phyloP scores from a whole-genome alignment of 805 yeast genomes.

The Ogataea polymorpha region DNA sequence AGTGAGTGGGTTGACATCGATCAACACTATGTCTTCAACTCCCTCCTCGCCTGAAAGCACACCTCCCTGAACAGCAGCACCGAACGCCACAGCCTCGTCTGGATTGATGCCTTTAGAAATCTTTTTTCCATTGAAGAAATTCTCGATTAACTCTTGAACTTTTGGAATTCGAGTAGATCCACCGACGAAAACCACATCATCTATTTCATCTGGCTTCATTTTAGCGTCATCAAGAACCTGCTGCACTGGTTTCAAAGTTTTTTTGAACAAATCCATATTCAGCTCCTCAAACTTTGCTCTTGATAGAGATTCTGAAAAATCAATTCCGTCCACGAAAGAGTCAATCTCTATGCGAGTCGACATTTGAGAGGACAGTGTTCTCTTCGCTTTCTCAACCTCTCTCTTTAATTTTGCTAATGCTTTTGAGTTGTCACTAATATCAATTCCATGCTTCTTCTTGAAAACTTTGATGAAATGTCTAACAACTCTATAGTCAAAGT shows the following conservation, averaged over 20 bases:
- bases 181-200: slow-evolving; percentile 96
- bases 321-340: slow-evolving; percentile 90
- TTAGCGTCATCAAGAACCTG: slow-evolving; percentile 93
- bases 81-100: slow-evolving; percentile 99
- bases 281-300: slow-evolving; percentile 98
- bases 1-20: slow-evolving; percentile 93
- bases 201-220: slow-evolving; percentile 78
- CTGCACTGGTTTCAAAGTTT: slow-evolving; percentile 93
- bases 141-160: slow-evolving; percentile 89
- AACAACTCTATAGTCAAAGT: slow-evolving; percentile 75
- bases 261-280: slow-evolving; percentile 88
- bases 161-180: slow-evolving; percentile 99
- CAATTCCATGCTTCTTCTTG: slow-evolving; percentile 90
- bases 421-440: slow-evolving; percentile 75
- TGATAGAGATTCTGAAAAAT: slow-evolving; percentile 90
- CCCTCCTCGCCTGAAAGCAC: slow-evolving; percentile 94
- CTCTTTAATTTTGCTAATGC: slow-evolving; percentile 93
- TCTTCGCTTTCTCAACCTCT: slow-evolving; percentile 97
- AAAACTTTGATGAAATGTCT: slow-evolving; percentile 83
- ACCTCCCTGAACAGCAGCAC: slow-evolving; percentile 99
- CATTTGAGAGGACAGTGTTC: slow-evolving; percentile 92
- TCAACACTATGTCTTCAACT: slow-evolving; percentile 81
- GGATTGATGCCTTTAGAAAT: slow-evolving; percentile 98
- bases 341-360: slow-evolving; percentile 96
- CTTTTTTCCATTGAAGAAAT: slow-evolving; percentile 90